Base-by-base conservation (phyloP, 768 basidiomycete genomes). In the Sistotremastrum suecicum region DNA sequence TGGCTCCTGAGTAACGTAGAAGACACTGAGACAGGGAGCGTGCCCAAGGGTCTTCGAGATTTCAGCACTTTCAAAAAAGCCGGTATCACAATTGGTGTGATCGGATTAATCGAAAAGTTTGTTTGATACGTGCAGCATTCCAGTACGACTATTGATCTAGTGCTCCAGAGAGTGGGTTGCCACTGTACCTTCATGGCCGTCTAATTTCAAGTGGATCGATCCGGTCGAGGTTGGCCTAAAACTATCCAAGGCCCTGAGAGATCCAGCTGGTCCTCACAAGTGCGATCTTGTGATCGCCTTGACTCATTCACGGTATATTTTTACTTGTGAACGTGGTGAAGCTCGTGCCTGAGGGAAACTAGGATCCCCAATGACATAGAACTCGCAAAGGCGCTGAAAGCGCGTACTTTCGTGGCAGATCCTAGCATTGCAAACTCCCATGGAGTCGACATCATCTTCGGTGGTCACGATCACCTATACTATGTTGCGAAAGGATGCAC, bases 1-100 rank as follows among this genome's bases (percentile, higher is more conserved):
- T 92, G 90, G 90, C 62, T 94, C 33, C 58, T 94, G 47, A 89
- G 86, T 57, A 95, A 95, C 56, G 83, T 94, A 55, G 62, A 85
- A 43, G 83, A 90, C 55, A 69, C 64, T 9, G 64, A 64, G 5
- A 90, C 84, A 2, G 73, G 70, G 5, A 58, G 61, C 10, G 70
- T 77, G 37, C 90, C 90, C 0, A 68, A 74, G 40, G 62, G 65
- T 41, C 57, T 92, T 3, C 62, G 71, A 30, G 73, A 78, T 49
- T 88, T 72, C 57, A 59, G 69, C 35, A 66, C 90, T 4, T 57
- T 89, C 7, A 83, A 91, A 53, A 67, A 80, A 29, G 70, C 69
- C 7, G 86, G 83, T 1, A 46, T 85, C 2, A 74, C 73, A 39
- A 68, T 92, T 40, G 90, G 90, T 3, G 58, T 92, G 31, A 81